These are phyloP conservation scores for Candida smagusa DNA, from an alignment of 1,139 yeast species.

Conservation along the genomic window DNA sequence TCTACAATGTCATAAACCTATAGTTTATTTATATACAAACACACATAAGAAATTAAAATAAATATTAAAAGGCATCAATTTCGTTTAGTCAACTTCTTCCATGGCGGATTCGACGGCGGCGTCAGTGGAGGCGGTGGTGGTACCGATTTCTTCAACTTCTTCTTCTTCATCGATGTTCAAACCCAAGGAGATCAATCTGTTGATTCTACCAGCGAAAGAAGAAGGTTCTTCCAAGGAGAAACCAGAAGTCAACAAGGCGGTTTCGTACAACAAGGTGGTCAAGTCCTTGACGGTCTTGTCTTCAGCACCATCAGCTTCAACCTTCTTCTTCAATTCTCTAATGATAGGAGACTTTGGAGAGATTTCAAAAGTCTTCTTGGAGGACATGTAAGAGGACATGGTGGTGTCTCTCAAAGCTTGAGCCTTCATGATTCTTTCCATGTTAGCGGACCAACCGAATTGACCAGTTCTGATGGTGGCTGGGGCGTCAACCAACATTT, in stretches of 20 bases:
- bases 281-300: conserved; percentile 98
- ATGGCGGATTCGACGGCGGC: conserved; percentile 86
- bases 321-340: conserved; percentile 93
- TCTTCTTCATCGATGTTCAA: conserved; percentile 86
- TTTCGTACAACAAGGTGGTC: conserved; percentile 93
- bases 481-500: conserved; percentile 97
- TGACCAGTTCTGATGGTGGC: conserved; percentile 99
- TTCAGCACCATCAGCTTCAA: conserved; percentile 94
- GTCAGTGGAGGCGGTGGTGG: conserved; percentile 53
- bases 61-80: conserved; percentile 8
- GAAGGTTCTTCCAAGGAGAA: conserved; percentile 98
- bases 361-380: conserved; percentile 98
- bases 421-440: conserved; percentile 99
- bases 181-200: conserved; percentile 97
- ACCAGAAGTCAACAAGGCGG: conserved; percentile 98
- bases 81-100: conserved; percentile 94
- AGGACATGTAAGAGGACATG: conserved; percentile 99
- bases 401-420: conserved; percentile 99
- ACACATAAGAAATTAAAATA: conserved; percentile 6
- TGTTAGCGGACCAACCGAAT: conserved; percentile 99
- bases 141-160: conserved; percentile 41
- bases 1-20: too few species aligned
- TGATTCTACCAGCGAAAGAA: conserved; percentile 95
- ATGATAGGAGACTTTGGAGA: conserved; percentile 96
- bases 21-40: background rate